Conservation (phyloP, 2,329 filamentous ascomycete genomes). For the Sporothrix globosa region DNA sequence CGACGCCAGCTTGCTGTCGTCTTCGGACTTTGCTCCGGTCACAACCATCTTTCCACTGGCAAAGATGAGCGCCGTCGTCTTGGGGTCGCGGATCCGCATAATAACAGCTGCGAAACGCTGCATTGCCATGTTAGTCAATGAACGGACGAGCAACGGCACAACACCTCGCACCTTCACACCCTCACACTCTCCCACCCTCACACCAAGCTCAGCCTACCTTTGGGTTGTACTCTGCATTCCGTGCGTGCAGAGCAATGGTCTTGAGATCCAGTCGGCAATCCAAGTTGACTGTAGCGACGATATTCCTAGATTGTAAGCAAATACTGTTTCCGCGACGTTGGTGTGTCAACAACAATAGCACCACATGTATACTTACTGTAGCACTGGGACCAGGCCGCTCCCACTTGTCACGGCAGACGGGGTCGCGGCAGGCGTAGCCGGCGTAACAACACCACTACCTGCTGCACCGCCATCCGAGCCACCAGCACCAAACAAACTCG, state of each 20-base stretch:
- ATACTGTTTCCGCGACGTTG: background rate
- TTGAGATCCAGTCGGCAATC: constrained; percentile 97
- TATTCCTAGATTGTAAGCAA: constrained; percentile 46
- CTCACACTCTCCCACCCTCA: too few relatives aligned
- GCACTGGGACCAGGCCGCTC: constrained; percentile 86
- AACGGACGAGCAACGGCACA: background rate
- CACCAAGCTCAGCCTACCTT: constrained; percentile 65
- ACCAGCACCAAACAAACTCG: background rate
- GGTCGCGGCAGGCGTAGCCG: constrained; percentile 87
- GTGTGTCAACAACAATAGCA: background rate
- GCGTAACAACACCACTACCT: constrained; percentile 79
- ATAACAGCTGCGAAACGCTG: constrained; percentile 98
- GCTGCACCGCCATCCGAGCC: constrained; percentile 44
- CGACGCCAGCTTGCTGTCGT: constrained; percentile 94
- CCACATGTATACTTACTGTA: constrained; percentile 78
- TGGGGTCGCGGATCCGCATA: constrained; percentile 99
- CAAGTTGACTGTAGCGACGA: constrained; percentile 97
- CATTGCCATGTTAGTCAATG: constrained; percentile 42
- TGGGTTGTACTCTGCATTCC: constrained; percentile 98
- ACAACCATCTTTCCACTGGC: constrained; percentile 99
- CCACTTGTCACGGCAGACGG: constrained; percentile 80
- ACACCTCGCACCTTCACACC: background rate
- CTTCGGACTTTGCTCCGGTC: constrained; percentile 95
- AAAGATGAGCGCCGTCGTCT: constrained; percentile 97
- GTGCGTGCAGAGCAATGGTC: constrained; percentile 96